phyloP scores from a whole-genome alignment of 768 basidiomycete species.

The Leucosporidium creatinivorum region DNA sequence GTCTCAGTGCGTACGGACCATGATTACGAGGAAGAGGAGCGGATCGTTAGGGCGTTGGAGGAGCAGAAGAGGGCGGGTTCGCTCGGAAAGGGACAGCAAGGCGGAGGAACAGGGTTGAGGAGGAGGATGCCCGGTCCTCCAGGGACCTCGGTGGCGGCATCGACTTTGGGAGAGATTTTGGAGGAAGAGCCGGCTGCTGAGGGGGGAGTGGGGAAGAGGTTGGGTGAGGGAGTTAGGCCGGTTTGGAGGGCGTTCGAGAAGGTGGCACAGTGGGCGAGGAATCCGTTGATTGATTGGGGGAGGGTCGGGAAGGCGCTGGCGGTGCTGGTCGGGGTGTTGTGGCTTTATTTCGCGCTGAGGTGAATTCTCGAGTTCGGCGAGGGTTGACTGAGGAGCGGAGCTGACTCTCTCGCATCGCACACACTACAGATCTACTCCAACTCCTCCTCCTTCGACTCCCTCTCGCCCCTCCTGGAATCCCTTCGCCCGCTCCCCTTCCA shows the following conservation, averaged over 20 bases:
- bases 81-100: not conserved
- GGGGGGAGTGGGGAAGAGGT: not conserved
- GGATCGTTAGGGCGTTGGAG: slow-evolving; percentile 35
- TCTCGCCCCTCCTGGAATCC: not conserved
- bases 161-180: not conserved
- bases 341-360: not conserved
- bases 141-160: too few species aligned
- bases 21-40: slow-evolving; percentile 71
- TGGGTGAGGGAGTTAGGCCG: slow-evolving; percentile 15
- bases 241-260: not conserved
- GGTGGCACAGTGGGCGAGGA: slow-evolving; percentile 5
- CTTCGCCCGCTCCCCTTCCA: not conserved
- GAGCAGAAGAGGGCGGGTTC: slow-evolving; percentile 36
- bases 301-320: slow-evolving; percentile 14
- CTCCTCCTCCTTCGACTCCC: not conserved
- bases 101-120: not conserved
- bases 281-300: slow-evolving; percentile 25
- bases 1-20: slow-evolving; percentile 35
- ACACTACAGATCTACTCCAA: not conserved
- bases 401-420: not conserved
- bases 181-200: not conserved
- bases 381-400: not conserved
- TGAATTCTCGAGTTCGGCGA: not conserved
- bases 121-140: not conserved
- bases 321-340: not conserved